Base-by-base conservation (phyloP, 176 grass and related monocot species). In the Lolium multiflorum region DNA sequence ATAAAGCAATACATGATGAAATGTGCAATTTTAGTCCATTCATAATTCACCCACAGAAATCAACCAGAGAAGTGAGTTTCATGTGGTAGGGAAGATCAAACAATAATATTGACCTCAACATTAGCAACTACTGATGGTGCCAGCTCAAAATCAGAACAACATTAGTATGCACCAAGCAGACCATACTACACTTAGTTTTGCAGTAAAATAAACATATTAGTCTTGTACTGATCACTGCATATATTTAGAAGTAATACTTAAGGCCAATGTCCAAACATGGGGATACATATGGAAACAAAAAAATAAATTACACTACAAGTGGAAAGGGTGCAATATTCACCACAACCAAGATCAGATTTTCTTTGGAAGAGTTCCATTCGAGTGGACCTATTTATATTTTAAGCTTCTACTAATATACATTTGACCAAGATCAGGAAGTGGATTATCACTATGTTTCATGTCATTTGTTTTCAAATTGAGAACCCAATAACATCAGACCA, bases 61-160 rank as follows among this genome's bases (percentile, higher is more conserved):
- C n/a, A 65, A 61, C 26, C 24, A 67, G 18, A 47, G 9, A 87
- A 87, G 22, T 44, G 24, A 64, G 18, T 51, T 85, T 67, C 20
- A 44, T 51, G 18, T 14, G 58, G 6, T 6, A 77, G 31, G 31
- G 49, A 74, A 90, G 44, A 47, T 50, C 59, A 55, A 52, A 71
- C 28, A 54, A 62, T 38, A 59, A 37, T 9, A 46, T 21, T 78
- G 11, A 13, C 64, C 22, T 57, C 46, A 74, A 37, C 1, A 82
- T 67, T 70, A 78, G 54, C 62, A 77, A 6, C 11, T 82, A 8
- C 31, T 35, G 31, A 35, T 54, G 26, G 20, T 22, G n/a, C 16
- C 37, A 37, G 39, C 18, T 49, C 28, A 7, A 65, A 84, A 70
- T 11, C 28, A 57, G 50, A 67, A 74, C 74, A 21, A 1, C 41